phyloP scores from a whole-genome alignment of 495 filamentous ascomycete species.

The Tuber melanosporum region DNA sequence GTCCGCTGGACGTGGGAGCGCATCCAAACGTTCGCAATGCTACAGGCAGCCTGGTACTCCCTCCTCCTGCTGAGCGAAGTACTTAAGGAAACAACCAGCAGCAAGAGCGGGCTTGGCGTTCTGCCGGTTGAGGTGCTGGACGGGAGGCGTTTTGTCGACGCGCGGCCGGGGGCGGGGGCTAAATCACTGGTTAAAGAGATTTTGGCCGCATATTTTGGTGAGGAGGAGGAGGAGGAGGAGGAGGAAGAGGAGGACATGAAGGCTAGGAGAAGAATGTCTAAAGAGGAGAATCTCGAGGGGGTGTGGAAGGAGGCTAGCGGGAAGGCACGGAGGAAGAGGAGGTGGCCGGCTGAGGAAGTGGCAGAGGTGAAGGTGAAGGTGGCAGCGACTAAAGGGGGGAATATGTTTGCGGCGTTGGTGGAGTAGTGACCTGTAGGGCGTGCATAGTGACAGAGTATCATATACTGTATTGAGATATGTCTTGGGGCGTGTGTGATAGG shows the following conservation, averaged over 20 bases:
- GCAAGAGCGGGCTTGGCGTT: not conserved
- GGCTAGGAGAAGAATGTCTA: not conserved
- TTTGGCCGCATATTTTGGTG: slow-evolving; percentile 1
- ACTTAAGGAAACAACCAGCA: not conserved
- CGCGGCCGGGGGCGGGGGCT: not conserved
- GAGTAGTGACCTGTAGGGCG: not conserved
- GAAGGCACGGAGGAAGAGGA: not conserved
- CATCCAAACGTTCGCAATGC: slow-evolving; percentile 32
- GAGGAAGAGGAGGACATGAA: not conserved
- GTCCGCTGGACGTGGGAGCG: slow-evolving; percentile 32
- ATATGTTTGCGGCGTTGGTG: slow-evolving; percentile 26
- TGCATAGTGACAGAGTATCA: not conserved
- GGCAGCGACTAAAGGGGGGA: not conserved
- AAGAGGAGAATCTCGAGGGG: not conserved
- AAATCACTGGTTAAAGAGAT: not conserved
- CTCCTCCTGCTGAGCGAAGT: slow-evolving; percentile 32
- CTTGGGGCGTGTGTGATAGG: not conserved
- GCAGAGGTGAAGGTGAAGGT: not conserved
- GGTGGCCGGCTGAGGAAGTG: not conserved
- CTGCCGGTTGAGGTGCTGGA: slow-evolving; percentile 16
- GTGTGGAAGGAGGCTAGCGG: not conserved
- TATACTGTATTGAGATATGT: not conserved
- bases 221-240: slow-evolving; percentile 6
- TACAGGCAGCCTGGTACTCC: slow-evolving; percentile 38
- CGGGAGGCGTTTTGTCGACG: slow-evolving; percentile 14